Conservation (phyloP, 495 filamentous ascomycete genomes). For the Penicillium malachiteum region DNA sequence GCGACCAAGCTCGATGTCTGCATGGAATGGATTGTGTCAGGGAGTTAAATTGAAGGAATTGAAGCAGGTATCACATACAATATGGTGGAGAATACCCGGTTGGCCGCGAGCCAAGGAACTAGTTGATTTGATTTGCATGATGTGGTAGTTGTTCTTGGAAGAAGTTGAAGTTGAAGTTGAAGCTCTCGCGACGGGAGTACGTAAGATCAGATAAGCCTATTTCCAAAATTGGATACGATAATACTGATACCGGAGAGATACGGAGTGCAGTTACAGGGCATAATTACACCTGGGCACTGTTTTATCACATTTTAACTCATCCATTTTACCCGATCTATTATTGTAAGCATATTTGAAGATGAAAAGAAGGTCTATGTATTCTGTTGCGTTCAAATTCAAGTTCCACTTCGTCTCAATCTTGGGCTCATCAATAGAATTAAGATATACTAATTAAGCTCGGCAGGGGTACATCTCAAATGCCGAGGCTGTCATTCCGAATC, state of each 20-base stretch:
- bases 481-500: too few relatives aligned
- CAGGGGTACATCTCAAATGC: too few relatives aligned
- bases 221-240: neutral
- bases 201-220: constrained; percentile 7
- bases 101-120: constrained; percentile 22
- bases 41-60: neutral
- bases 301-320: too few relatives aligned
- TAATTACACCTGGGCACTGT: too few relatives aligned
- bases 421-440: too few relatives aligned
- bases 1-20: constrained; percentile 24
- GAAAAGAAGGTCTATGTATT: too few relatives aligned
- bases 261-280: too few relatives aligned
- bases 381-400: too few relatives aligned
- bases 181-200: neutral
- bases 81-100: constrained; percentile 28
- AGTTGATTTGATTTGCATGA: constrained; percentile 24
- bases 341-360: too few relatives aligned
- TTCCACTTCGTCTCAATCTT: too few relatives aligned
- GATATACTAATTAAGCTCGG: too few relatives aligned
- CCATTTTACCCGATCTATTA: too few relatives aligned
- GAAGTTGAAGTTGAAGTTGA: neutral
- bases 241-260: neutral
- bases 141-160: neutral
- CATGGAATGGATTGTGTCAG: neutral
- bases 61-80: constrained; percentile 10